phyloP scores from a whole-genome alignment of 192 early-diverging fungal genomes.

The Entomortierella parvispora region DNA sequence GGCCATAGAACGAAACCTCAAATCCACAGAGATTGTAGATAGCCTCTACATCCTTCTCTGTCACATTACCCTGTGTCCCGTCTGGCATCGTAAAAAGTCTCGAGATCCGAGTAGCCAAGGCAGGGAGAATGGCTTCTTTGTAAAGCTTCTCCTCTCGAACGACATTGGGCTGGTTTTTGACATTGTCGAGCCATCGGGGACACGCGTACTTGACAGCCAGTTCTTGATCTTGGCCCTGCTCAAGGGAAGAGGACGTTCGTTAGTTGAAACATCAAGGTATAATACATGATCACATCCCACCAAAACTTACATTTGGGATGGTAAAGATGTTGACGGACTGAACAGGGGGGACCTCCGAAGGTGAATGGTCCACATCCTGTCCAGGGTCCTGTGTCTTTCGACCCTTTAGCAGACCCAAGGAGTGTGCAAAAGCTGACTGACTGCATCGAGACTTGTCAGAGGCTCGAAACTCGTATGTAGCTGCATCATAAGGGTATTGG shows the following conservation, averaged over 20 bases:
- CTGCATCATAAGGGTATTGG: constrained; percentile 36
- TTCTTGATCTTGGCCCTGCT: constrained; percentile 35
- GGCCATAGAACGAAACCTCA: constrained; percentile 24
- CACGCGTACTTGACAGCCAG: constrained; percentile 47
- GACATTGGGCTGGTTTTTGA: constrained; percentile 12
- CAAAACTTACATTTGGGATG: constrained; percentile 29
- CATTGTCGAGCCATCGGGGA: constrained; percentile 33
- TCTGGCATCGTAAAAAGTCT: neutral
- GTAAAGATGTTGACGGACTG: constrained; percentile 39
- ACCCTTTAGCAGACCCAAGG: constrained; percentile 22
- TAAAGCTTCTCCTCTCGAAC: neutral
- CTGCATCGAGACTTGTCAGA: constrained; percentile 31
- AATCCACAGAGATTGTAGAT: constrained; percentile 38
- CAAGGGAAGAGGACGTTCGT: neutral
- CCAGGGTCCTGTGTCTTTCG: neutral
- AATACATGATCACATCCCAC: too few relatives aligned
- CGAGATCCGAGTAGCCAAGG: constrained; percentile 13
- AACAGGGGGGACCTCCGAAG: neutral
- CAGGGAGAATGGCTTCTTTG: constrained; percentile 12
- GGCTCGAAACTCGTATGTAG: constrained; percentile 14
- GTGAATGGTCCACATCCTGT: neutral
- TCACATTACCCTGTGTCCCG: constrained; percentile 11
- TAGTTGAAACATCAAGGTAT: too few relatives aligned
- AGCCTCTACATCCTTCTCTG: constrained; percentile 13
- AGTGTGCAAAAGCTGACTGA: constrained; percentile 28